These are phyloP conservation scores for Petunia axillaris DNA, from an alignment of 257 asterid species.

Conservation along the genomic window DNA sequence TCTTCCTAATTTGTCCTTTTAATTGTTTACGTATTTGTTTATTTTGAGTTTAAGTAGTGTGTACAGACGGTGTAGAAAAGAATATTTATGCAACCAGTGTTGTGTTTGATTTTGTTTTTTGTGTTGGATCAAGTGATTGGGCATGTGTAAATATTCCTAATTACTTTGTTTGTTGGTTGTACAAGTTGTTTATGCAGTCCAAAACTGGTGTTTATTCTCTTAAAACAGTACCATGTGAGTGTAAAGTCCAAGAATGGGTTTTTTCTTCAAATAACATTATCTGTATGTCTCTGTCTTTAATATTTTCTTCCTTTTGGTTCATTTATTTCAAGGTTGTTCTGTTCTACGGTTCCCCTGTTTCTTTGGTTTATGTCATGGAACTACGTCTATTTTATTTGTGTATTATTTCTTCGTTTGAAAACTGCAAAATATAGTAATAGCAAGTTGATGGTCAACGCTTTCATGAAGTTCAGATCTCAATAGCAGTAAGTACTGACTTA, in stretches of 20 bases:
- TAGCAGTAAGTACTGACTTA: slow-evolving; percentile 13
- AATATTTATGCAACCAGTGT: neutral
- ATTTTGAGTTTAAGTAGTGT: neutral
- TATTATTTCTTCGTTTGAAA: neutral
- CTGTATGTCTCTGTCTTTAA: neutral
- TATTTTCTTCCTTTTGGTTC: neutral
- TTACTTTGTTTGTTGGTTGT: slow-evolving; percentile 26
- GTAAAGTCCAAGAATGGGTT: neutral
- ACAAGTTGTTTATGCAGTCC: neutral
- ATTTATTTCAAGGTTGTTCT: neutral
- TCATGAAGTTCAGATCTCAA: slow-evolving; percentile 45
- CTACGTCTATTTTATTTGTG: neutral
- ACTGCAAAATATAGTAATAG: neutral
- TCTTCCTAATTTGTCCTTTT: neutral
- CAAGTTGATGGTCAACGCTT: slow-evolving; percentile 34
- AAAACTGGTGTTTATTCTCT: neutral
- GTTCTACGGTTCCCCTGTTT: neutral
- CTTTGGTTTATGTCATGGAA: neutral
- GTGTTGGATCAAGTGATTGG: slow-evolving; percentile 21
- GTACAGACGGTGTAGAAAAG: neutral
- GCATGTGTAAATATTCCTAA: slow-evolving; percentile 23
- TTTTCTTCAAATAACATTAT: neutral
- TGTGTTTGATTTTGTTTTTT: neutral
- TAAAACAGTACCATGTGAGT: neutral
- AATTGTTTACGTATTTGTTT: too few species aligned